Base-by-base conservation (phyloP, 140 eudicot genomes). In the Bidens hawaiensis region DNA sequence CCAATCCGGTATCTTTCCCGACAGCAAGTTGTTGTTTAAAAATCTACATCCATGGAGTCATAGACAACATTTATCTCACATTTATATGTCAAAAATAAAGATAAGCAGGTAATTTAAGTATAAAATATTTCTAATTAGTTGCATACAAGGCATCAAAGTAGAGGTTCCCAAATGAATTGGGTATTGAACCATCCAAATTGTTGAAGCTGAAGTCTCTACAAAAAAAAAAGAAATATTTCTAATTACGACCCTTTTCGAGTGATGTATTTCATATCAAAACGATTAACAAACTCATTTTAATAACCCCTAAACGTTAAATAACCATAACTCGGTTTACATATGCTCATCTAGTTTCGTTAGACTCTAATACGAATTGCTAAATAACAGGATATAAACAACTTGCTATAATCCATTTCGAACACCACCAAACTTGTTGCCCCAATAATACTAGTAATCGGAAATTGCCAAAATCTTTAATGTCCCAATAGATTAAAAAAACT, bases 151-250 rank as follows among this genome's bases (percentile, higher is more conserved):
- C 2, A 38, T 67, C 28, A 28, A 76, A 27, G 0, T 3, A 3
- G 65, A 52, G 16, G 5, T 10, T 15, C 71, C 49, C 65, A 49
- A 81, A 34, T 2, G 50, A 22, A 56, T 17, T 21, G 8, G 89
- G 89, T 70, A 85, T 76, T 65, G 54, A 15, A 31, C 86, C 94
- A 16, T 18, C 74, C 75, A 85, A 62, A 25, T 23, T 26, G 77
- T 85, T 85, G 77, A 75, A 78, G 60, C 89, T 85, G 67, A 85
- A 53, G 63, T 85, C 94, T 56, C 94, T 85, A 82, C 73, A n/a
- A n/a, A n/a, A n/a, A n/a, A 80, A 40, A 25, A 62, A 54, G 30
- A 45, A 56, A 40, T 45, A 75, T 36, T 66, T 66, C n/a, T n/a
- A n/a, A n/a, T n/a, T n/a, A n/a, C n/a, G n/a, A n/a, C n/a, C n/a